Evolutionary conservation across 495 filamentous ascomycete genomes (phyloP).

Genomic region (Thermothielavioides terrestris): DNA sequence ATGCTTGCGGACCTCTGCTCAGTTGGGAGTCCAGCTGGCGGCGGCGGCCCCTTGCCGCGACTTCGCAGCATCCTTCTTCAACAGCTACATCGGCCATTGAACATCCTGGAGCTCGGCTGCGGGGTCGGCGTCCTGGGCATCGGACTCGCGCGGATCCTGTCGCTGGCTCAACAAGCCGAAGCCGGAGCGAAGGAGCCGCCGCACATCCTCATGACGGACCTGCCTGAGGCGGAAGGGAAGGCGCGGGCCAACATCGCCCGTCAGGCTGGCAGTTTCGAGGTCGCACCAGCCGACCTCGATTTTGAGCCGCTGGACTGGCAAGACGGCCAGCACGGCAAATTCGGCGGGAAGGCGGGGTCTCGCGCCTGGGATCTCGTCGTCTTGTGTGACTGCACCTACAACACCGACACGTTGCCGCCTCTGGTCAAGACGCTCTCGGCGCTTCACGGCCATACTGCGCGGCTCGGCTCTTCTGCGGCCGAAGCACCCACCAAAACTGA

Average conservation of each 20-base stretch:
- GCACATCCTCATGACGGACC: slow-evolving; percentile 66
- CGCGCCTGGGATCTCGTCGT: slow-evolving; percentile 61
- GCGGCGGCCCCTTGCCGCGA: slow-evolving; percentile 1
- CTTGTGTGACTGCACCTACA: slow-evolving; percentile 93
- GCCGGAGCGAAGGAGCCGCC: slow-evolving; percentile 19
- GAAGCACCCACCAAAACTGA: slow-evolving; percentile 12
- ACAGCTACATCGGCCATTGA: slow-evolving; percentile 24
- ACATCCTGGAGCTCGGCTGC: slow-evolving; percentile 68
- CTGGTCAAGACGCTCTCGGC: slow-evolving; percentile 61
- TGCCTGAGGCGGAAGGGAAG: slow-evolving; percentile 60
- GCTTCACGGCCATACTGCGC: slow-evolving; percentile 30
- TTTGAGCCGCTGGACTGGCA: slow-evolving; percentile 73
- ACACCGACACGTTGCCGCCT: slow-evolving; percentile 67
- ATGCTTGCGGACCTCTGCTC: slow-evolving; percentile 29
- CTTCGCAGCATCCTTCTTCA: slow-evolving; percentile 13
- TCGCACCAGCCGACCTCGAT: slow-evolving; percentile 7
- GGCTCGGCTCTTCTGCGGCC: not conserved
- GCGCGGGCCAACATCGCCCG: slow-evolving; percentile 35
- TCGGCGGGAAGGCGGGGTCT: slow-evolving; percentile 29
- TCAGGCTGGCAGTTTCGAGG: slow-evolving; percentile 4
- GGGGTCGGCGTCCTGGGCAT: slow-evolving; percentile 84
- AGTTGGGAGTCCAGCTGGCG: too few species aligned
- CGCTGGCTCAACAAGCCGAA: slow-evolving; percentile 20
- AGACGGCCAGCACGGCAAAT: slow-evolving; percentile 28
- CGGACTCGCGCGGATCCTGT: slow-evolving; percentile 52